Base-by-base conservation (phyloP, 2,329 filamentous ascomycete genomes). In the Colletotrichum trifolii region DNA sequence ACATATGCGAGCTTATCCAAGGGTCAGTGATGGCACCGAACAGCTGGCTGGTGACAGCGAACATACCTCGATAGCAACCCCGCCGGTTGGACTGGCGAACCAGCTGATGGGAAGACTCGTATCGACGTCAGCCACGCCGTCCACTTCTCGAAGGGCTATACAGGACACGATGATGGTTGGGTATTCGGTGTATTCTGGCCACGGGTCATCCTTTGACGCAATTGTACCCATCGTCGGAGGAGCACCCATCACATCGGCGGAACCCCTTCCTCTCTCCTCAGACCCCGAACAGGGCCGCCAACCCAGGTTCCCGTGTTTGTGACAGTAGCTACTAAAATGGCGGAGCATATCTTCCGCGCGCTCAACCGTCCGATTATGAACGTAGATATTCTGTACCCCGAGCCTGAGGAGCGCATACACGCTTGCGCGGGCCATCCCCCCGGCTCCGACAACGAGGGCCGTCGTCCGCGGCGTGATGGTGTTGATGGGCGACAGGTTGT, bases 381-480 rank as follows among this genome's bases (percentile, higher is more conserved):
- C 85, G 69, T 90, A 88, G 48, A 95, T 90, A 68, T 91, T 91
- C 64, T 87, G 87, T 50, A 93, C 91, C 3, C 91, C 91, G 8
- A 94, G 81, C 69, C 92, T 90, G 13, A 94, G 82, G 85, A 94
- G 88, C 1, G 91, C 89, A 69, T 94, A 94, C 3, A 93, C 85
- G 1, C 91, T 90, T 3, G 91, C 91, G 65, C 91, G 84, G 7
- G 90, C 91, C 91, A 94, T 94, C 6, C 92, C 91, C 6, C 88
- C 88, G 2, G 88, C 88, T 34, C 88, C 88, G 33, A 91, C 83
- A 13, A 91, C 82, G 8, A 90, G 78, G 0, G 84, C 88, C 1
- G 81, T 84, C 2, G 82, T 84, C 12, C 76, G 80, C 0, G 84
- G 79, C 2, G 86, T 82, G 0, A 90, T 83, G 1, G 85, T 87